These are phyloP conservation scores for Phytophthora uliginosa DNA, from an alignment of 352 stramenopile species.

Conservation along the genomic window DNA sequence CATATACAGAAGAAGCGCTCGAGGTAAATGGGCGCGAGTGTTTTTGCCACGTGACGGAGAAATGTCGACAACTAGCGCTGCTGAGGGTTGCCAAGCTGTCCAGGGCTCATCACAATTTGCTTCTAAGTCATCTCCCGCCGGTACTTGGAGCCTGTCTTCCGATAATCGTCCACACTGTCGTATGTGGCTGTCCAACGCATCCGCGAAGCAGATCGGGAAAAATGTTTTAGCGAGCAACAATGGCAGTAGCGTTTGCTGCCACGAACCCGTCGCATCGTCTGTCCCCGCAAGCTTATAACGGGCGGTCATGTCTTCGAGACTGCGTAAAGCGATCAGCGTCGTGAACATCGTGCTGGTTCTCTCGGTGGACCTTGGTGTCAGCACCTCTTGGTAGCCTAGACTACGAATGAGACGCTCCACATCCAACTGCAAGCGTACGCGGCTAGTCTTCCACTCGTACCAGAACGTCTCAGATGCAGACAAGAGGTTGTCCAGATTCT, in stretches of 20 bases:
- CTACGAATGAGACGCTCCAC: slow-evolving; percentile 23
- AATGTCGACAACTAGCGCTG: slow-evolving; percentile 26
- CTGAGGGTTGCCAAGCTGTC: slow-evolving; percentile 16
- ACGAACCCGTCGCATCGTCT: not conserved
- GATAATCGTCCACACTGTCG: not conserved
- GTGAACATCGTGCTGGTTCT: slow-evolving; percentile 3
- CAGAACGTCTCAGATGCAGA: slow-evolving; percentile 45
- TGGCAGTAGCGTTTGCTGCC: not conserved
- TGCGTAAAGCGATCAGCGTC: slow-evolving; percentile 5
- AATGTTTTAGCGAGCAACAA: slow-evolving; percentile 53
- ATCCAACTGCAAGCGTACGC: slow-evolving; percentile 31
- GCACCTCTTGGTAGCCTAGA: slow-evolving; percentile 24
- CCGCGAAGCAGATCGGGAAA: slow-evolving; percentile 41
- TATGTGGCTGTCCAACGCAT: slow-evolving; percentile 28
- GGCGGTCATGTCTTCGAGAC: slow-evolving; percentile 15
- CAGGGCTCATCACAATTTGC: not conserved
- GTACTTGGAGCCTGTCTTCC: not conserved
- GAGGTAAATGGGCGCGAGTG: slow-evolving; percentile 27
- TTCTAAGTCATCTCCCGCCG: not conserved
- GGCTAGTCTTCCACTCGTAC: slow-evolving; percentile 56
- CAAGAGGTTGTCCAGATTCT: slow-evolving; percentile 20
- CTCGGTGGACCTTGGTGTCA: not conserved
- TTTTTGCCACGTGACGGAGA: slow-evolving; percentile 28
- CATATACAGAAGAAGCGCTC: slow-evolving; percentile 32
- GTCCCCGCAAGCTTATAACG: not conserved